These are phyloP conservation scores for Cladosporium colombiae DNA, from an alignment of 2,329 filamentous ascomycete species.

Conservation along the genomic window DNA sequence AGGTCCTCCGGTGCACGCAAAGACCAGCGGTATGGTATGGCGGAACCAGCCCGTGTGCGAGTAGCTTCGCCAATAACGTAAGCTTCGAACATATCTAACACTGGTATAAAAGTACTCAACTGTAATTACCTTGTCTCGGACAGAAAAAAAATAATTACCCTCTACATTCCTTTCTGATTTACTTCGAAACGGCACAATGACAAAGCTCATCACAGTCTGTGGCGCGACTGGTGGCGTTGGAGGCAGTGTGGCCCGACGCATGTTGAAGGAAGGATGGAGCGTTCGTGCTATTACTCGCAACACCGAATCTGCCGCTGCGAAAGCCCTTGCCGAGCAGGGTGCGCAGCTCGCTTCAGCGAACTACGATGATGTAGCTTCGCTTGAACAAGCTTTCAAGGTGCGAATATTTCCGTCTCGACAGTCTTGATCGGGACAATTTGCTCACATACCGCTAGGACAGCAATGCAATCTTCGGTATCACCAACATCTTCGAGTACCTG, in stretches of 20 bases:
- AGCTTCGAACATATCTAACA: neutral
- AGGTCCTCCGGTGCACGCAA: neutral
- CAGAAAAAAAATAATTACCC: neutral
- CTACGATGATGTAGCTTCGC: conserved; percentile 23
- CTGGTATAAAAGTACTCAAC: neutral
- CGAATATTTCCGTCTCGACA: neutral
- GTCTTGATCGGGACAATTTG: neutral
- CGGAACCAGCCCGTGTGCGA: neutral
- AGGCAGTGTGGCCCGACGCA: conserved; percentile 25
- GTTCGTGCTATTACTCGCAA: conserved; percentile 33
- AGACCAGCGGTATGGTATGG: neutral
- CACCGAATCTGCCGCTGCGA: conserved; percentile 25
- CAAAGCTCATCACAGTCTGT: conserved; percentile 20
- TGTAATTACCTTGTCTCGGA: neutral
- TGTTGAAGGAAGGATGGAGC: conserved; percentile 29
- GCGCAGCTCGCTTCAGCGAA: conserved; percentile 25
- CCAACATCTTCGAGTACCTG: conserved; percentile 27
- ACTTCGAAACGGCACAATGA: neutral
- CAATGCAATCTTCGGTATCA: conserved; percentile 25
- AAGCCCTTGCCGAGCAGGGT: conserved; percentile 25
- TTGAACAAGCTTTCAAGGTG: conserved; percentile 23
- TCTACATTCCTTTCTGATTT: neutral
- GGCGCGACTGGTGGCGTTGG: conserved; percentile 27
- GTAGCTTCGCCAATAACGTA: neutral
- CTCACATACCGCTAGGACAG: conserved; percentile 13